These are phyloP conservation scores for Arthrobotrys conoides DNA, from an alignment of 2,329 filamentous ascomycete species.

Conservation along the genomic window DNA sequence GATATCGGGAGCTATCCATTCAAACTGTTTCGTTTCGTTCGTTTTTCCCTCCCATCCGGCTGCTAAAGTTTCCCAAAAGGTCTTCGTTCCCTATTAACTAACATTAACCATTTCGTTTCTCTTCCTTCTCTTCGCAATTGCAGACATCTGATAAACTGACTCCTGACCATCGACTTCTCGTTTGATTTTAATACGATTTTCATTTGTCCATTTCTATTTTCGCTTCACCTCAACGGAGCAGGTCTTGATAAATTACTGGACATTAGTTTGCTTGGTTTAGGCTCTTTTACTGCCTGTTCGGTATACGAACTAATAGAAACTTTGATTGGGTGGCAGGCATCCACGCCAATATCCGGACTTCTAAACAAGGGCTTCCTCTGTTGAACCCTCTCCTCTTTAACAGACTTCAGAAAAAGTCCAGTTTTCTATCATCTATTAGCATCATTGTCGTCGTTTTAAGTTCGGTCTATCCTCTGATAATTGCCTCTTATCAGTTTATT, in stretches of 20 bases:
- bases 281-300: slow-evolving; percentile 51
- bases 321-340: slow-evolving; percentile 61
- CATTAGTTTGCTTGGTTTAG: slow-evolving; percentile 42
- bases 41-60: slow-evolving; percentile 1
- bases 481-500: slow-evolving; percentile 55
- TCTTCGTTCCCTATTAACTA: slow-evolving; percentile 19
- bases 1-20: slow-evolving; percentile 48
- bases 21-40: slow-evolving; percentile 31
- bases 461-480: slow-evolving; percentile 50
- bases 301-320: slow-evolving; percentile 32
- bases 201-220: slow-evolving; percentile 33
- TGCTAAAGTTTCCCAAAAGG: slow-evolving; percentile 41
- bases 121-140: slow-evolving; percentile 45
- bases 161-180: slow-evolving; percentile 32
- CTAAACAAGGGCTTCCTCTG: slow-evolving; percentile 51
- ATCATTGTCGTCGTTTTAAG: slow-evolving; percentile 41
- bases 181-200: slow-evolving; percentile 45
- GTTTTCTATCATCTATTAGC: slow-evolving; percentile 46
- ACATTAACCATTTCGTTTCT: slow-evolving; percentile 5
- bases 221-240: slow-evolving; percentile 46
- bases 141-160: slow-evolving; percentile 4
- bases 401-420: slow-evolving; percentile 32
- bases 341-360: slow-evolving; percentile 58
- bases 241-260: slow-evolving; percentile 39
- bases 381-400: slow-evolving; percentile 38